These are phyloP conservation scores for Diaporthe eres DNA, from an alignment of 2,329 filamentous ascomycete species.

Conservation along the genomic window DNA sequence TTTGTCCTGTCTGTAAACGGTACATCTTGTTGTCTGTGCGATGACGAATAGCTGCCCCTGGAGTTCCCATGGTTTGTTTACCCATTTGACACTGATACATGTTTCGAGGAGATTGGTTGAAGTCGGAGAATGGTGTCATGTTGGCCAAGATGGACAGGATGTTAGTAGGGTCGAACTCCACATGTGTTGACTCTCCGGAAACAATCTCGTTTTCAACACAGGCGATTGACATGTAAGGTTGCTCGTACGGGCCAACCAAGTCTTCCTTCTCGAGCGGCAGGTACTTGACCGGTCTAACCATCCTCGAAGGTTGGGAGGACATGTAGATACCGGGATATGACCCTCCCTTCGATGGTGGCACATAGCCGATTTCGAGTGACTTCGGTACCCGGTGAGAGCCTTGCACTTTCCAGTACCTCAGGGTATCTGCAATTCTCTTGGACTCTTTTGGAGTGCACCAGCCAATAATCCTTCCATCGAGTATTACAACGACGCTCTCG, in stretches of 20 bases:
- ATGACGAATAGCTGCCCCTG: slow-evolving; percentile 85
- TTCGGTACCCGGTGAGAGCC: slow-evolving; percentile 84
- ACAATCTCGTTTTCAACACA: slow-evolving; percentile 89
- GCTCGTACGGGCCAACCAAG: slow-evolving; percentile 92
- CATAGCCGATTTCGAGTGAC: slow-evolving; percentile 91
- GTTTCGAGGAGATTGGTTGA: slow-evolving; percentile 98
- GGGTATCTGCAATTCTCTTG: slow-evolving; percentile 83
- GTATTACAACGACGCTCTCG: slow-evolving; percentile 89
- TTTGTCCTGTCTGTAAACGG: slow-evolving; percentile 94
- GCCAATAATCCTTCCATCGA: slow-evolving; percentile 91
- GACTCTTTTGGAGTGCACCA: slow-evolving; percentile 92
- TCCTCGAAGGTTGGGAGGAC: slow-evolving; percentile 85
- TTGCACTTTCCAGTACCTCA: slow-evolving; percentile 96
- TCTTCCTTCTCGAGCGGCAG: slow-evolving; percentile 88
- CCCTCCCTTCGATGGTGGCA: slow-evolving; percentile 90
- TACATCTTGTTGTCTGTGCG: slow-evolving; percentile 99
- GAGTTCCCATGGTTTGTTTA: slow-evolving; percentile 99
- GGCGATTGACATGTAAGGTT: slow-evolving; percentile 98
- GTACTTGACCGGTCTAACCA: slow-evolving; percentile 94
- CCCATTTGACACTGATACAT: slow-evolving; percentile 99
- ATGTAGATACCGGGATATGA: slow-evolving; percentile 97
- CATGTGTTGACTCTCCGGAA: slow-evolving; percentile 91
- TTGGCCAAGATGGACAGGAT: slow-evolving; percentile 98
- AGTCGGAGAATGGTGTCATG: slow-evolving; percentile 98
- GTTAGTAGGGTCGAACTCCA: slow-evolving; percentile 94